These are phyloP conservation scores for Blastocystis sp. DNA, from an alignment of 352 stramenopile species.

Conservation along the genomic window DNA sequence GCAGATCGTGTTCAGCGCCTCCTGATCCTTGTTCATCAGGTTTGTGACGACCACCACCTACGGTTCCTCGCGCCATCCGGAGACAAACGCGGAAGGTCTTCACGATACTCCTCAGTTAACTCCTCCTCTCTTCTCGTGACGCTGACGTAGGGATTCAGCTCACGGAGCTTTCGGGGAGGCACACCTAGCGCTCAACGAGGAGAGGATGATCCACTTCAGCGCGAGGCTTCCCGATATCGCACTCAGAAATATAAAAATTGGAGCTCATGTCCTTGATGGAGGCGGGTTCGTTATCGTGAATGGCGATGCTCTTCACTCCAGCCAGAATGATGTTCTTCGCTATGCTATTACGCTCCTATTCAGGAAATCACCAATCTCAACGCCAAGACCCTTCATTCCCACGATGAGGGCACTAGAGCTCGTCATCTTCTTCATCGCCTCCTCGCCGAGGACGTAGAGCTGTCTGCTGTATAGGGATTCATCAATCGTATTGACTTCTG, in stretches of 20 bases:
- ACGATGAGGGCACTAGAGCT: conserved; percentile 88
- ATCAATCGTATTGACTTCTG: conserved; percentile 71
- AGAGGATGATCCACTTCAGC: conserved; percentile 41
- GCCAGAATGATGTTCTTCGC: conserved; percentile 72
- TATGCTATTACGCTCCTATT: not conserved
- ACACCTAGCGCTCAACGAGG: conserved; percentile 30
- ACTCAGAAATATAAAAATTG: conserved; percentile 71
- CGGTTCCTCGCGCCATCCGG: not conserved
- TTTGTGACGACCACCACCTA: conserved; percentile 70
- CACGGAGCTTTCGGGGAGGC: conserved; percentile 62
- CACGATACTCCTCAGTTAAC: conserved; percentile 69
- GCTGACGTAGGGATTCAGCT: conserved; percentile 70
- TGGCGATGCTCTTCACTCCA: conserved; percentile 69
- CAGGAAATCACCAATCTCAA: conserved; percentile 68
- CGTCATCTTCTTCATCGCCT: conserved; percentile 93
- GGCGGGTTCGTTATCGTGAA: conserved; percentile 70
- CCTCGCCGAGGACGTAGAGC: conserved; percentile 98
- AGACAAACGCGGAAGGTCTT: conserved; percentile 1
- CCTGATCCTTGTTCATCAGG: not conserved
- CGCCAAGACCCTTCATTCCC: conserved; percentile 75
- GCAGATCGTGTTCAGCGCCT: conserved; percentile 68
- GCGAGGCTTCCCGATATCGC: conserved; percentile 68
- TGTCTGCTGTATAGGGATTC: conserved; percentile 83
- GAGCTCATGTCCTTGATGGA: conserved; percentile 62
- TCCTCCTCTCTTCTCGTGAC: conserved; percentile 53